A percentile compares a stretch with the other conserved stretches of the same genome.
Conservation (phyloP, 1,284 basidiomycete species). For the Laetiporus sulphureus region DNA sequence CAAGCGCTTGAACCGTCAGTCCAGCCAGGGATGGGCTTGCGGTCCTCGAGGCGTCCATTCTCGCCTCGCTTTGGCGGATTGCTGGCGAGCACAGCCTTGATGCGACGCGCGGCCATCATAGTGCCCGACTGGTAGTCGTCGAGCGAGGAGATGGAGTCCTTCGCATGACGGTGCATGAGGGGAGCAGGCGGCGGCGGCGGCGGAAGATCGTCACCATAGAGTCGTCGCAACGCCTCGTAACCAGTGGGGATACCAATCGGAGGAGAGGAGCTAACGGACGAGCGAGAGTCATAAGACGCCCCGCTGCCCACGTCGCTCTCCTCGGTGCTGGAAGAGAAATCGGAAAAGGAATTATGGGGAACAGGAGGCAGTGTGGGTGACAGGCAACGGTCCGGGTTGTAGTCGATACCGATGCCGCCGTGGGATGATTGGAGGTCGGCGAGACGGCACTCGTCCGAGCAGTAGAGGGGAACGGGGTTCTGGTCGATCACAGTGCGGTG, state of each 20-base stretch:
- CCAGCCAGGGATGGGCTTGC: slow-evolving; percentile 56
- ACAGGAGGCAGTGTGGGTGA: slow-evolving; percentile 34
- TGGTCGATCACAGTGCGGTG: slow-evolving; percentile 68
- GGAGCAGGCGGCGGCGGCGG: slow-evolving; percentile 44
- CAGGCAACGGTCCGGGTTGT: slow-evolving; percentile 34
- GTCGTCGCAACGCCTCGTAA: slow-evolving; percentile 43
- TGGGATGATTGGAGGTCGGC: slow-evolving; percentile 42
- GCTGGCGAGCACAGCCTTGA: slow-evolving; percentile 41
- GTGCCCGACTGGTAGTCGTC: slow-evolving; percentile 48
- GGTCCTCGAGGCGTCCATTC: slow-evolving; percentile 16
- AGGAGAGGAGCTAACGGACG: slow-evolving; percentile 19
- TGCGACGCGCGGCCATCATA: slow-evolving; percentile 60
- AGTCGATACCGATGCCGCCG: slow-evolving; percentile 38
- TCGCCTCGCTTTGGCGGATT: slow-evolving; percentile 29
- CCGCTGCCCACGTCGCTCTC: slow-evolving; percentile 34
- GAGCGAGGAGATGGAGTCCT: slow-evolving; percentile 21
- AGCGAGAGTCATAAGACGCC: slow-evolving; percentile 35
- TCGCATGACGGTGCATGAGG: slow-evolving; percentile 25
- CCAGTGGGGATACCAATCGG: slow-evolving; percentile 18
- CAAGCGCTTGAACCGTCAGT: slow-evolving; percentile 60
- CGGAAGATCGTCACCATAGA: slow-evolving; percentile 45
- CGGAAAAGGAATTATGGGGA: slow-evolving; percentile 32
- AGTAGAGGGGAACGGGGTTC: slow-evolving; percentile 68
- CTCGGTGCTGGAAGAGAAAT: slow-evolving; percentile 25
- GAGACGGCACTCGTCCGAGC: slow-evolving; percentile 66